Conservation (phyloP, 2,329 filamentous ascomycete genomes). For the Penicillium sp. region DNA sequence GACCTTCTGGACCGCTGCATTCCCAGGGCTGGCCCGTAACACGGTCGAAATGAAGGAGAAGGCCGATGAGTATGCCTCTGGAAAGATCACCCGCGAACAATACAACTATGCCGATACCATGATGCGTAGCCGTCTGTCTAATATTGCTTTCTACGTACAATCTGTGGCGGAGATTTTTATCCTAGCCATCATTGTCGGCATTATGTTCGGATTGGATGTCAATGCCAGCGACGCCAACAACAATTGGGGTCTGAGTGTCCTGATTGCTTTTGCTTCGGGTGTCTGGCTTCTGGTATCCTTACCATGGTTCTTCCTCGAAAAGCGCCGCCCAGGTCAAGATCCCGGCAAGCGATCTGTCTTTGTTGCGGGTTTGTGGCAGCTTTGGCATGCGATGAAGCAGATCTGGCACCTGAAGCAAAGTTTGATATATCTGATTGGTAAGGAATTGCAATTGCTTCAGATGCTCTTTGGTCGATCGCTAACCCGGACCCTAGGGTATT, state of each 20-base stretch:
- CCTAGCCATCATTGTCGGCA: slow-evolving; percentile 63
- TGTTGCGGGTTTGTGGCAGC: slow-evolving; percentile 62
- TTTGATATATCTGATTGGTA: slow-evolving; percentile 63
- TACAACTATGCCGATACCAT: slow-evolving; percentile 62
- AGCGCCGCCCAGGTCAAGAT: slow-evolving; percentile 60
- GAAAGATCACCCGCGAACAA: slow-evolving; percentile 57
- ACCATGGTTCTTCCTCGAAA: slow-evolving; percentile 67
- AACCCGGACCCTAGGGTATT: slow-evolving; percentile 50
- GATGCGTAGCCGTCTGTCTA: slow-evolving; percentile 64
- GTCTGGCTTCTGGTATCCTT: slow-evolving; percentile 64
- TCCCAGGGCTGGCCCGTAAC: slow-evolving; percentile 58
- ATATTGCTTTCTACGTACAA: slow-evolving; percentile 64
- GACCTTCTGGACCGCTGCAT: slow-evolving; percentile 69
- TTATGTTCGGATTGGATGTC: slow-evolving; percentile 62
- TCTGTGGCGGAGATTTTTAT: slow-evolving; percentile 63
- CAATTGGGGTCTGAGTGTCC: slow-evolving; percentile 64
- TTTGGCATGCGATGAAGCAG: slow-evolving; percentile 57
- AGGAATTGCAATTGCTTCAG: background rate
- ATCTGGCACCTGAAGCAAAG: slow-evolving; percentile 67
- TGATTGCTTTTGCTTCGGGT: slow-evolving; percentile 65
- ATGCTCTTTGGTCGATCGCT: background rate
- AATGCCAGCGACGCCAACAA: slow-evolving; percentile 61
- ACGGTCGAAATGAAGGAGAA: slow-evolving; percentile 51
- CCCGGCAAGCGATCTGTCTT: slow-evolving; percentile 50
- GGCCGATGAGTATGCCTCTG: slow-evolving; percentile 51